Evolutionary conservation across 2,329 filamentous ascomycete genomes (phyloP).

Genomic region (Coniochaeta prunicola): DNA sequence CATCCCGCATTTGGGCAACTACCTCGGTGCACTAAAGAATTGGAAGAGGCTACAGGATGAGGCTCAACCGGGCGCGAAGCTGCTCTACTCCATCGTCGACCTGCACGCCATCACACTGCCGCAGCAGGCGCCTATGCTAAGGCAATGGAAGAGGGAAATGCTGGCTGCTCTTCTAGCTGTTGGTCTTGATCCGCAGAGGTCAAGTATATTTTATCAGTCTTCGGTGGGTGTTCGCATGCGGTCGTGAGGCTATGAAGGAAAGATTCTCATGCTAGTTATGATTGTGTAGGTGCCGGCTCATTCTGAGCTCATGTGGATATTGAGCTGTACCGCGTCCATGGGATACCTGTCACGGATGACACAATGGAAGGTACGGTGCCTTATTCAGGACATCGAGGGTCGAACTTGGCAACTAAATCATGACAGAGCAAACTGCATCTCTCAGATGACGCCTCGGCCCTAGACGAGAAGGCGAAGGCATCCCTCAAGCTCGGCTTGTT

Average conservation of each 20-base stretch:
- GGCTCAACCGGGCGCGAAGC: slow-evolving; percentile 45
- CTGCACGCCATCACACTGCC: slow-evolving; percentile 84
- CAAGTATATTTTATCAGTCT: slow-evolving; percentile 77
- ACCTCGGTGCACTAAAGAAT: slow-evolving; percentile 78
- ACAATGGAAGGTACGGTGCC: slow-evolving; percentile 76
- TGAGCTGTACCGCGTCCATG: slow-evolving; percentile 85
- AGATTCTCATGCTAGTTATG: not conserved
- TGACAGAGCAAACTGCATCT: slow-evolving; percentile 67
- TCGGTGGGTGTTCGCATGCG: slow-evolving; percentile 41
- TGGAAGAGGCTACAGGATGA: slow-evolving; percentile 77
- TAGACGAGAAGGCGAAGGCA: slow-evolving; percentile 52
- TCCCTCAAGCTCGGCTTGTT: slow-evolving; percentile 80
- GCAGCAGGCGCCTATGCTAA: slow-evolving; percentile 56
- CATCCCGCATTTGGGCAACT: slow-evolving; percentile 90
- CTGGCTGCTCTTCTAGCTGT: slow-evolving; percentile 77
- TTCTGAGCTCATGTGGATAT: slow-evolving; percentile 91
- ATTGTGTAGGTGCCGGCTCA: slow-evolving; percentile 60
- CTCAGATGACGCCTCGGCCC: slow-evolving; percentile 45
- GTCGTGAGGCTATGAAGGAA: not conserved
- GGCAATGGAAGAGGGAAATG: slow-evolving; percentile 61
- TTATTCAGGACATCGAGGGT: not conserved
- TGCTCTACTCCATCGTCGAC: slow-evolving; percentile 86
- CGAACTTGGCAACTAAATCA: not conserved
- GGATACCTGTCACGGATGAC: slow-evolving; percentile 98
- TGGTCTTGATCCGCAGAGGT: slow-evolving; percentile 71